These are phyloP conservation scores for Acacia concinna DNA, from an alignment of 331 rosid species.

Conservation along the genomic window DNA sequence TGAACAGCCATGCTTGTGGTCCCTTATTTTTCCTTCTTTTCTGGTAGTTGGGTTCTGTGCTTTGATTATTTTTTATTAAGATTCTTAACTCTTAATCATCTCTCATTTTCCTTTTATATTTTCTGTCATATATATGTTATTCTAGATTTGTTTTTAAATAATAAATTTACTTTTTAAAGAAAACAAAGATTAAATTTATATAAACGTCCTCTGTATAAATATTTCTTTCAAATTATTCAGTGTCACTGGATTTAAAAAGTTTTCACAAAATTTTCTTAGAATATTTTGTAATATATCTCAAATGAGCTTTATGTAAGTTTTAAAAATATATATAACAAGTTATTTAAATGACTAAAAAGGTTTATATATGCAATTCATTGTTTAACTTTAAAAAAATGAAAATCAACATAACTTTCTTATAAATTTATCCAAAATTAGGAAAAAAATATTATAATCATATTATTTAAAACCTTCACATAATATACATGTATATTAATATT, in stretches of 20 bases:
- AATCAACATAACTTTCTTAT: not conserved
- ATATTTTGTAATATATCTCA: not conserved
- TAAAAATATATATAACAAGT: too few species aligned
- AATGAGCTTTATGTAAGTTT: not conserved
- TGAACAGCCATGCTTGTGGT: conserved; percentile 25
- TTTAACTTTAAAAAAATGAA: not conserved
- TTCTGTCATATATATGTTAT: not conserved
- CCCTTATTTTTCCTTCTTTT: conserved; percentile 46
- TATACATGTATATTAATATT: not conserved
- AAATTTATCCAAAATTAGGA: not conserved
- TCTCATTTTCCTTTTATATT: not conserved
- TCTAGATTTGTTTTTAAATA: not conserved
- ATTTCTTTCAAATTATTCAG: not conserved
- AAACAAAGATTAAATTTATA: not conserved
- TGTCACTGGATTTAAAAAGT: not conserved
- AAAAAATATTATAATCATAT: not conserved
- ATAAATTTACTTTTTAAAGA: too few species aligned
- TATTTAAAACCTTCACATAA: not conserved
- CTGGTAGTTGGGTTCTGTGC: not conserved
- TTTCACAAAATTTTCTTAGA: not conserved
- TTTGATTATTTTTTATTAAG: not conserved
- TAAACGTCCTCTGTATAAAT: not conserved
- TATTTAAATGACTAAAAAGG: not conserved
- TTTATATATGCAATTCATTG: not conserved
- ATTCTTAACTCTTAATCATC: not conserved